Conservation (phyloP, 108 stramenopile species). For the Nitzschia inconspicua region DNA sequence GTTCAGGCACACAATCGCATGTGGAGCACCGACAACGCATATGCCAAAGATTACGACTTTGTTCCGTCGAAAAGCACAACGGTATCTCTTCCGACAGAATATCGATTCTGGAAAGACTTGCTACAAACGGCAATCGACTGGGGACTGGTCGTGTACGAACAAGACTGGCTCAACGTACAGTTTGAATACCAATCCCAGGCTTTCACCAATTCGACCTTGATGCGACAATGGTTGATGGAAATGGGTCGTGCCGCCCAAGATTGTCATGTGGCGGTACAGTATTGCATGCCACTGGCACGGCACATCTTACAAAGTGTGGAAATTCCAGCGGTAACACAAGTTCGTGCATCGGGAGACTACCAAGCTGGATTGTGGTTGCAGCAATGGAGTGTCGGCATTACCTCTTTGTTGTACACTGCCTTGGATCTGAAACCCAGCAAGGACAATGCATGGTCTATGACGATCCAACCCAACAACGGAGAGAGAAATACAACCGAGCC, state of each 20-base stretch:
- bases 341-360: conserved; percentile 43
- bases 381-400: conserved; percentile 17
- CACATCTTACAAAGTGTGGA: conserved; percentile 29
- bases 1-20: conserved; percentile 37
- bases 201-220: conserved; percentile 3
- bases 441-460: conserved; percentile 31
- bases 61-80: neutral
- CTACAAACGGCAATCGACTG: conserved; percentile 19
- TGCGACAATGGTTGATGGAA: conserved; percentile 20
- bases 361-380: too few species aligned
- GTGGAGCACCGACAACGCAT: conserved; percentile 30
- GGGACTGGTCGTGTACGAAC: conserved; percentile 47
- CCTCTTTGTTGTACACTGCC: conserved; percentile 25
- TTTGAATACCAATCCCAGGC: conserved; percentile 23
- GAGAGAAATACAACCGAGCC: neutral
- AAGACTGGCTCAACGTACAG: conserved; percentile 55
- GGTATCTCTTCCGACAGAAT: conserved; percentile 17
- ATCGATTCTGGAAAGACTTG: conserved; percentile 37
- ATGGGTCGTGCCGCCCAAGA: conserved; percentile 33
- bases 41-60: conserved; percentile 36
- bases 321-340: conserved; percentile 36
- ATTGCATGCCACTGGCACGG: conserved; percentile 41
- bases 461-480: neutral
- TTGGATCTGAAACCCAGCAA: conserved; percentile 35
- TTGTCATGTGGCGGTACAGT: conserved; percentile 27